A percentile compares a stretch with the other conserved stretches of the same genome.
Evolutionary conservation across 768 basidiomycete genomes (phyloP).

Genomic region (Tricholoma terreum): DNA sequence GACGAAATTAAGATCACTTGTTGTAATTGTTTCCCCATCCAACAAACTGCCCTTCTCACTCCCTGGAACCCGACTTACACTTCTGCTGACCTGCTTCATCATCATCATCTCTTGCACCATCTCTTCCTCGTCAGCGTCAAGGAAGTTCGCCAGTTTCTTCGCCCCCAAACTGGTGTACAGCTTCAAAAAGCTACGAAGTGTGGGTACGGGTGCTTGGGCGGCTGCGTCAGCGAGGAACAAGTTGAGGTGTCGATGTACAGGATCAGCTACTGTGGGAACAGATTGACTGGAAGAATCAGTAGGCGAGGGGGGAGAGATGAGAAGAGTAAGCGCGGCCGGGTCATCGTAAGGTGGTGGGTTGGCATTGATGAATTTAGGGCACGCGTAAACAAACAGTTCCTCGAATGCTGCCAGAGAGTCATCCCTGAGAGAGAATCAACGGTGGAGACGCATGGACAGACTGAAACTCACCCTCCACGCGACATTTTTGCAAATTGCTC

Average conservation of each 20-base stretch:
- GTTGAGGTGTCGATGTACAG: conserved; percentile 78
- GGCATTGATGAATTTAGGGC: conserved; percentile 95
- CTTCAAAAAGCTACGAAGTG: conserved; percentile 88
- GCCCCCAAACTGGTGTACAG: conserved; percentile 93
- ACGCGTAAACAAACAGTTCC: conserved; percentile 91
- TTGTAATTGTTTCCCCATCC: conserved; percentile 83
- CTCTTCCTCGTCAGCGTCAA: conserved; percentile 90
- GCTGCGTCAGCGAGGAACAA: conserved; percentile 83
- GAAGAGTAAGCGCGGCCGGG: conserved; percentile 50
- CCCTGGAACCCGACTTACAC: conserved; percentile 63
- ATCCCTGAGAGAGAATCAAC: conserved; percentile 37
- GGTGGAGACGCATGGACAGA: background rate
- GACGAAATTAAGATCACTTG: conserved; percentile 93
- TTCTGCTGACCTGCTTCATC: conserved; percentile 85
- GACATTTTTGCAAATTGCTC: conserved; percentile 87
- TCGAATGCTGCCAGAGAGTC: conserved; percentile 80
- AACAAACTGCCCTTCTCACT: conserved; percentile 57
- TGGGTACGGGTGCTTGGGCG: conserved; percentile 75
- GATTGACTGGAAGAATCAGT: conserved; percentile 29
- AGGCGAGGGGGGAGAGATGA: conserved; percentile 39
- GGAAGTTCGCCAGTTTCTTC: conserved; percentile 86
- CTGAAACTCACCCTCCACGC: conserved; percentile 56
- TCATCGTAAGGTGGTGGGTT: conserved; percentile 95
- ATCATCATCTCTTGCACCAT: conserved; percentile 97
- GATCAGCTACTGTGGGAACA: conserved; percentile 47